Evolutionary conservation across 1,139 yeast species (phyloP), one percentile per base, ranked within the genome.

Genomic region (Pneumocystis sp.): DNA sequence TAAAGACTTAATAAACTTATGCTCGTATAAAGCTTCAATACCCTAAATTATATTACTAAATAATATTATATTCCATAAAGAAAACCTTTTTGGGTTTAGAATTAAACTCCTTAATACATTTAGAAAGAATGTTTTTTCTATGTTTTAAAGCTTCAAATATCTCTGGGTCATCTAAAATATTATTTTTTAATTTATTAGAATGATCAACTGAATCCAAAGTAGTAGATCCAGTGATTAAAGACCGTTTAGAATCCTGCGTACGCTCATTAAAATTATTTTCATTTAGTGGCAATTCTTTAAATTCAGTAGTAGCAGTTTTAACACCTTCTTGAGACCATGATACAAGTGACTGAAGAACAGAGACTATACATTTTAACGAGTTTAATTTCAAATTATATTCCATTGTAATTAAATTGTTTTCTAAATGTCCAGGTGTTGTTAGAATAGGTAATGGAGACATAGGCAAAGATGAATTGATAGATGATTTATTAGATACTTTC

Each of bases 321-420:
- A 83, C 75, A 1, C 89, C 91, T 69, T 87, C 83, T 70, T 89
- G 96, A 8, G 96, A 89, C 96, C 97, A 91, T 1, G 89, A 81
- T 71, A 87, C 81, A 63, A 93, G 79, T 0, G 97, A 89, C 70
- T 90, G 80, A 70, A 95, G 79, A 63, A 90, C 86, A 2, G 93
- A 89, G 21, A 91, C 95, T 61, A 90, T 81, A 68, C 95, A 86
- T 65, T 84, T 85, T 66, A 95, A 80, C 0, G 97, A 83, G 0
- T 85, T 83, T 82, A 90, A 84, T 71, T 91, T 90, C 73, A 93
- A 79, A 0, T 93, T 89, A 74, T 87, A 89, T 69, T 89, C 97
- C 50, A 85, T 76, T 3, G 95, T 95, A 72, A 84, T 59, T 59
- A 64, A 63, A 25, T 65, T 67, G 1, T 61, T 62, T 12, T 66